Evolutionary conservation across 1,284 basidiomycete species (phyloP), one percentile per base, ranked within the genome.

Genomic region (Rhodotorula mucilaginosa): DNA sequence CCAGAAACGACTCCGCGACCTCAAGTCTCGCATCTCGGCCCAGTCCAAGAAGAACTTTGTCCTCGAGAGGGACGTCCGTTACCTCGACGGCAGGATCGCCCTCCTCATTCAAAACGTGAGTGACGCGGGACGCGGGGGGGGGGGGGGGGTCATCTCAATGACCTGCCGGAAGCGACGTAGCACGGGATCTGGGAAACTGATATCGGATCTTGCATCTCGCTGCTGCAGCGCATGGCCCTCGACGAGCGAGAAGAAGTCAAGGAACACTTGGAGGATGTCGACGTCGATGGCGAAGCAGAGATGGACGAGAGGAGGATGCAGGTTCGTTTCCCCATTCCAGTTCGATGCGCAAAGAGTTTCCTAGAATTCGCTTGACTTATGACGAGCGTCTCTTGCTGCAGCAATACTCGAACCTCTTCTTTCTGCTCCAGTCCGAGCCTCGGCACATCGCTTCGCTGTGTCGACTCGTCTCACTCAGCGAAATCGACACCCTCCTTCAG

Each of bases 11-110:
- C 84, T 99, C 59, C 86, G 97, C 48, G 95, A 98, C 78, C 87
- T 99, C 78, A 99, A 99, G 83, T 87, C 90, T n/a, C 91, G 93
- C 79, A 99, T 99, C 76, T 98, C 94, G 31, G 90, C 92, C 0
- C 97, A 99, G 83, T 96, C 92, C 66, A 99, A 99, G 86, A 97
- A 96, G 87, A 99, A 99, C 84, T 99, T 99, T 80, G 93, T 99
- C 44, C 87, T 99, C 46, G 96, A 99, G 81, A 88, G 96, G 61
- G 97, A 99, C 82, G 97, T 99, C 52, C 90, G 97, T 62, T 99
- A 99, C 82, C 88, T 99, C 65, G 97, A 99, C 84, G 93, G 92
- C 60, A 88, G 97, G 66, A 99, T 99, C 80, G 97, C 95, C 12
- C 85, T 99, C 58, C 87, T 99, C 76, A 99, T 99, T 79, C 94